A percentile compares a stretch with the other conserved stretches of the same genome.
Conservation (phyloP, 805 yeast genomes). For the Saccharomycopsis fermentans region DNA sequence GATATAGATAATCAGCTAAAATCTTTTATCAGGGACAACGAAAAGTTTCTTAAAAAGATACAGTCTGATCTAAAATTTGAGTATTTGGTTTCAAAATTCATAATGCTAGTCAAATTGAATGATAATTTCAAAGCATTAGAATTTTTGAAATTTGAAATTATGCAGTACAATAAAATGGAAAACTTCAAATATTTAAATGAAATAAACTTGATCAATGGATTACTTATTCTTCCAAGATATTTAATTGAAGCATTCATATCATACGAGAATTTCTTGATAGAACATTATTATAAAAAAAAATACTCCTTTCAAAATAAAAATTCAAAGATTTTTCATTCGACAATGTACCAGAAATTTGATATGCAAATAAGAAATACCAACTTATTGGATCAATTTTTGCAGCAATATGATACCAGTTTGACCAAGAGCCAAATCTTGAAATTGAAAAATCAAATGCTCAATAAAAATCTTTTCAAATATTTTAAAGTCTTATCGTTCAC, state of each 20-base stretch:
- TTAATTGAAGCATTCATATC: slow-evolving; percentile 12
- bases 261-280: slow-evolving; percentile 13
- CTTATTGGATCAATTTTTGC: slow-evolving; percentile 9
- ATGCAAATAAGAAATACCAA: neutral
- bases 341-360: slow-evolving; percentile 6
- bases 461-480: slow-evolving; percentile 3
- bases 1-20: slow-evolving; percentile 7
- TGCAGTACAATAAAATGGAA: slow-evolving; percentile 7
- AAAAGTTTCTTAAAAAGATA: slow-evolving; percentile 16
- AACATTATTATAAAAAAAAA: slow-evolving; percentile 7
- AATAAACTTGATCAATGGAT: slow-evolving; percentile 13
- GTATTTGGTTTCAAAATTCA: slow-evolving; percentile 3
- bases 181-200: slow-evolving; percentile 13
- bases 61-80: slow-evolving; percentile 17
- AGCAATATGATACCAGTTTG: slow-evolving; percentile 9
- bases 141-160: slow-evolving; percentile 12
- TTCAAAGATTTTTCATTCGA: slow-evolving; percentile 6
- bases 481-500: slow-evolving; percentile 13
- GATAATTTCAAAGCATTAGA: slow-evolving; percentile 10
- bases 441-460: neutral
- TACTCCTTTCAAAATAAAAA: slow-evolving; percentile 6
- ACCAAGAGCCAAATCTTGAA: neutral
- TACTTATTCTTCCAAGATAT: slow-evolving; percentile 11
- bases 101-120: slow-evolving; percentile 10
- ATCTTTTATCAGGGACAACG: slow-evolving; percentile 16